Base-by-base conservation (phyloP, 2,329 filamentous ascomycete species). In the Xylariaceae sp. region DNA sequence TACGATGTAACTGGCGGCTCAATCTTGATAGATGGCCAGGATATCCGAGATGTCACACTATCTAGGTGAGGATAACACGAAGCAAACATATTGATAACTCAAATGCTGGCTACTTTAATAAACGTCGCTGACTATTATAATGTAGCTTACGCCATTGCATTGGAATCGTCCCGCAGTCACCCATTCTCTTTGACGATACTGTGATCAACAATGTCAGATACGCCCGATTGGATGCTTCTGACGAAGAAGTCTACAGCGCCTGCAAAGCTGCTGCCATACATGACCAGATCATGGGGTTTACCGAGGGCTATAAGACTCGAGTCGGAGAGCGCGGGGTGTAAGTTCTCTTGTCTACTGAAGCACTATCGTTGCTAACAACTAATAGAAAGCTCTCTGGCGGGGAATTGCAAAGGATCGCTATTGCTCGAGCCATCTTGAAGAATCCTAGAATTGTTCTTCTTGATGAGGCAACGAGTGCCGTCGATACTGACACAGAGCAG, bases 381-480 rank as follows among this genome's bases (percentile, higher is more conserved):
- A n/a, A 7, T 54, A 77, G 76, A 49, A 84, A 83, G 72, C 70
- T 87, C 1, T 87, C 84, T 3, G 84, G 84, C 1, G 84, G 84
- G 21, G 84, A 87, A 65, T 70, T 86, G 5, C 84, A 87, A 62
- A 79, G 84, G 44, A 77, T 87, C 26, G 84, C 84, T 5, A 87
- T 87, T 65, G 84, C 84, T 7, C 81, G 88, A 22, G 86, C 88
- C 1, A 79, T 92, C 45, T 73, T 92, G 59, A 88, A 89, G 69
- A 79, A 81, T 54, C 87, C 88, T 0, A 84, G 88, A 52, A 84
- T 92, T 55, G 82, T 92, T 9, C 77, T 92, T 37, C 77, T 92
- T 0, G 88, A 92, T 60, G 88, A 92, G 68, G 85, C 88, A 1
- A 91, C 89, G 3, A 89, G 86, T 36, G 85, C 88, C 6, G 84